A percentile compares a stretch with the other conserved stretches of the same genome.
phyloP scores from a whole-genome alignment of 192 early-diverging fungal species.

The Martensiomyces pterosporus region DNA sequence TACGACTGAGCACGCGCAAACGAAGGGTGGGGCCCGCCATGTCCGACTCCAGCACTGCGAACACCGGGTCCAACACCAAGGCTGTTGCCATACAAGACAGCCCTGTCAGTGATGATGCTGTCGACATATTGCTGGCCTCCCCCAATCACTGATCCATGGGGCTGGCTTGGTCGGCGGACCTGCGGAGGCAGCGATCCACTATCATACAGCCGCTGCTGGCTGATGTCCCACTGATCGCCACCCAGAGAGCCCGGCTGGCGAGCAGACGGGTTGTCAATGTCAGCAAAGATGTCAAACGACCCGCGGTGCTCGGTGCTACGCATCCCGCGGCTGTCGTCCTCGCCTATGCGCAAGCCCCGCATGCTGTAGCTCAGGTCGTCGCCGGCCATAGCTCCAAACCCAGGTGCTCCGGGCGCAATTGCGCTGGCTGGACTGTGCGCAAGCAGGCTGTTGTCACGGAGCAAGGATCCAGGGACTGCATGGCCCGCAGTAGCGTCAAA shows the following conservation, averaged over 20 bases:
- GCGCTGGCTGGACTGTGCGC: conserved; percentile 1
- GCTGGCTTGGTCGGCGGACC: conserved; percentile 21
- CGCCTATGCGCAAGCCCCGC: conserved; percentile 29
- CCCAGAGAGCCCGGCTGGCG: not conserved
- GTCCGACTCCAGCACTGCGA: conserved; percentile 20
- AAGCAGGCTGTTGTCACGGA: conserved; percentile 19
- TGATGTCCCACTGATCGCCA: conserved; percentile 39
- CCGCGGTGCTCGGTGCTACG: conserved; percentile 42
- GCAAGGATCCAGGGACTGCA: conserved; percentile 4
- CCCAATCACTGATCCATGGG: conserved; percentile 5
- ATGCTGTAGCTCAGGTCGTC: conserved; percentile 40
- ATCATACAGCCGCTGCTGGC: conserved; percentile 22
- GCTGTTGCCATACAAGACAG: conserved; percentile 21
- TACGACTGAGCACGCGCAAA: conserved; percentile 39
- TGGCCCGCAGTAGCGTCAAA: conserved; percentile 13
- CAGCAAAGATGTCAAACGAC: conserved; percentile 36
- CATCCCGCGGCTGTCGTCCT: conserved; percentile 25
- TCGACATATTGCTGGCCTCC: conserved; percentile 24
- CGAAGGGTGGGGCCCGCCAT: conserved; percentile 14
- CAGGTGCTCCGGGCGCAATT: conserved; percentile 12
- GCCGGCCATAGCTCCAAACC: conserved; percentile 10
- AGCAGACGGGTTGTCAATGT: conserved; percentile 21
- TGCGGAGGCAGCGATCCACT: conserved; percentile 10
- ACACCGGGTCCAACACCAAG: conserved; percentile 6
- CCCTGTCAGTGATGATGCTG: conserved; percentile 31